Base-by-base conservation (phyloP, 257 asterid genomes). In the Plantago ovata region DNA sequence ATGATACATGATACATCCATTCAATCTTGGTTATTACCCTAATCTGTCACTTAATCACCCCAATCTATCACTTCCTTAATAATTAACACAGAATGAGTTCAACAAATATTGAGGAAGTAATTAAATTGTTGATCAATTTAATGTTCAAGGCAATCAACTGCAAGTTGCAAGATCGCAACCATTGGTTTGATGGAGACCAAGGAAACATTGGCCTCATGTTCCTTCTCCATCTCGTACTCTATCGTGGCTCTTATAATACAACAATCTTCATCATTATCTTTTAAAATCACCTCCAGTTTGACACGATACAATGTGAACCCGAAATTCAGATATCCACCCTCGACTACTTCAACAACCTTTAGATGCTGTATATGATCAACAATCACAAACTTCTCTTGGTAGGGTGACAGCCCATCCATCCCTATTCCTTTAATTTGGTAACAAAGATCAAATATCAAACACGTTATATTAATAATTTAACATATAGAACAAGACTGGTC, bases 251-350 rank as follows among this genome's bases (percentile, higher is more conserved):
- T 77, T 15, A 72, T 65, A 50, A 81, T 62, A 75, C 96, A 87
- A n/a, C 69, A 64, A 11, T 39, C 55, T 16, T 49, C 15, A 0
- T n/a, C 28, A 5, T 63, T 74, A 15, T 51, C 81, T 16, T 56
- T 79, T 36, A 79, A 82, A 6, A 71, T 24, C 53, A 87, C 61
- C 66, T 80, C 79, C 3, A 84, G 50, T 2, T 78, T 70, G 7
- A 78, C 71, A 9, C 79, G 75, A 15, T 41, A 80, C 3, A 69
- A 64, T 0, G 62, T 75, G 58, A 82, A 77, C 0, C 89, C 94
- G 0, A 76, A 18, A 48, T 79, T 77, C 14, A 87, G 76, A 64
- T 50, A 69, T 33, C 93, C 92, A 14, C 95, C 94, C 58, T 84
- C 93, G 21, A 75, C 71, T 60, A 72, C 78, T 63, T 75, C 80